phyloP scores from a whole-genome alignment of 208 protist genomes.

The Trypanosomatidae sp. region DNA sequence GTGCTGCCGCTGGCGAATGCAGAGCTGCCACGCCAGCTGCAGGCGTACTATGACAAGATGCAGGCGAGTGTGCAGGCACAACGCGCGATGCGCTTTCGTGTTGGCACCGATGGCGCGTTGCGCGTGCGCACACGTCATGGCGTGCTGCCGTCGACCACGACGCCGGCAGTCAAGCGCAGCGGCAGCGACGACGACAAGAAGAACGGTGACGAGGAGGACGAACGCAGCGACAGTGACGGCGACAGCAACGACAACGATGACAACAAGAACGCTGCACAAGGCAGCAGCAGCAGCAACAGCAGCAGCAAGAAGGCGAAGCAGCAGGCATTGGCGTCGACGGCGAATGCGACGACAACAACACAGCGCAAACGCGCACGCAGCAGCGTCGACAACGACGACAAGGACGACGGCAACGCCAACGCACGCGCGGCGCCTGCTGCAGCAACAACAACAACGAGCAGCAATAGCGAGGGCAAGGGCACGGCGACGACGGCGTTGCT shows the following conservation, averaged over 20 bases:
- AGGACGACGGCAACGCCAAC: not conserved
- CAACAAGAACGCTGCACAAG: not conserved
- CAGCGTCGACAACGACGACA: not conserved
- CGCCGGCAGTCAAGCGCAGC: not conserved
- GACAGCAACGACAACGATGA: not conserved
- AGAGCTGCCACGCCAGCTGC: conserved; percentile 23
- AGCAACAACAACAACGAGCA: conserved; percentile 4
- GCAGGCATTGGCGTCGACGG: not conserved
- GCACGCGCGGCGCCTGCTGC: not conserved
- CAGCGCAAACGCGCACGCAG: no score
- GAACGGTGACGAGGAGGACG: no score
- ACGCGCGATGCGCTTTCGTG: conserved; percentile 55
- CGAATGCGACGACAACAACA: no score
- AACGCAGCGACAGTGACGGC: not conserved
- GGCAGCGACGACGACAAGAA: not conserved
- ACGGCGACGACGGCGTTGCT: not conserved
- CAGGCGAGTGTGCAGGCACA: conserved; percentile 38
- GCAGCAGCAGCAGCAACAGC: conserved; percentile 1
- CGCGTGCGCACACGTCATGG: conserved; percentile 60
- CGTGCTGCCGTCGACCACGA: conserved; percentile 28
- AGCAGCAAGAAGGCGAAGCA: conserved; percentile 3
- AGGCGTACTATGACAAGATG: conserved; percentile 31
- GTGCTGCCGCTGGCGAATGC: conserved; percentile 51
- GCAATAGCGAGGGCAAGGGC: not conserved
- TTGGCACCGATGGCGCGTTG: conserved; percentile 54